Evolutionary conservation across 495 filamentous ascomycete species (phyloP).

Genomic region (Usnea hakonensis): DNA sequence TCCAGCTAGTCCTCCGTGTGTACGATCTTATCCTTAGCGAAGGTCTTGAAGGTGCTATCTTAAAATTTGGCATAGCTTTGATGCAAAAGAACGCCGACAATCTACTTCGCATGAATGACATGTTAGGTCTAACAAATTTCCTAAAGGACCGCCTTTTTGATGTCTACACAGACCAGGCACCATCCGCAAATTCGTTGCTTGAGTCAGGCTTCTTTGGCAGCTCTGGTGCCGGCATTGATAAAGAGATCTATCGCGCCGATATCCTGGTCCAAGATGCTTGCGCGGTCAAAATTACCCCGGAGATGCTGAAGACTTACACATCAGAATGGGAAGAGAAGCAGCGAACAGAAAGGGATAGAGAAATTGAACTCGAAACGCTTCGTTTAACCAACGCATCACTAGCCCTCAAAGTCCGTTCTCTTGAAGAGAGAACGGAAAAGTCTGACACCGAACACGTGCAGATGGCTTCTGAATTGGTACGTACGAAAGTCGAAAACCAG

Average conservation of each 20-base stretch:
- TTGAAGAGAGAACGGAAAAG: conserved; percentile 84
- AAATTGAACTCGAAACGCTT: conserved; percentile 72
- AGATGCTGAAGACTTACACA: conserved; percentile 70
- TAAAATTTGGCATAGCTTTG: conserved; percentile 87
- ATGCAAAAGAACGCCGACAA: conserved; percentile 85
- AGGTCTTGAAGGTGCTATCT: conserved; percentile 78
- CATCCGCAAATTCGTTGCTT: conserved; percentile 76
- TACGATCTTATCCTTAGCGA: conserved; percentile 96
- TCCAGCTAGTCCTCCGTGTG: conserved; percentile 91
- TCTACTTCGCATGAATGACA: conserved; percentile 83
- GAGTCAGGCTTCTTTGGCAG: conserved; percentile 97
- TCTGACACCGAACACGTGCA: conserved; percentile 90
- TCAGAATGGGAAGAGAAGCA: conserved; percentile 89
- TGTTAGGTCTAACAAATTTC: conserved; percentile 76
- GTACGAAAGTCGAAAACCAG: conserved; percentile 88
- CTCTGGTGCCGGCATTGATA: conserved; percentile 77
- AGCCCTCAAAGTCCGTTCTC: conserved; percentile 59
- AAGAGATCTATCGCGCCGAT: conserved; percentile 92
- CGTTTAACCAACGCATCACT: conserved; percentile 56
- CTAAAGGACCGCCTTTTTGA: conserved; percentile 93
- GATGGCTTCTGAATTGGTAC: conserved; percentile 82
- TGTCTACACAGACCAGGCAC: conserved; percentile 89
- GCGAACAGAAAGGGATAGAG: conserved; percentile 65
- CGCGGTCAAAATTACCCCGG: conserved; percentile 73
- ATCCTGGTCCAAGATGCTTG: conserved; percentile 90